Conservation (phyloP, 768 basidiomycete species). For the Leucocoprinus sp. region DNA sequence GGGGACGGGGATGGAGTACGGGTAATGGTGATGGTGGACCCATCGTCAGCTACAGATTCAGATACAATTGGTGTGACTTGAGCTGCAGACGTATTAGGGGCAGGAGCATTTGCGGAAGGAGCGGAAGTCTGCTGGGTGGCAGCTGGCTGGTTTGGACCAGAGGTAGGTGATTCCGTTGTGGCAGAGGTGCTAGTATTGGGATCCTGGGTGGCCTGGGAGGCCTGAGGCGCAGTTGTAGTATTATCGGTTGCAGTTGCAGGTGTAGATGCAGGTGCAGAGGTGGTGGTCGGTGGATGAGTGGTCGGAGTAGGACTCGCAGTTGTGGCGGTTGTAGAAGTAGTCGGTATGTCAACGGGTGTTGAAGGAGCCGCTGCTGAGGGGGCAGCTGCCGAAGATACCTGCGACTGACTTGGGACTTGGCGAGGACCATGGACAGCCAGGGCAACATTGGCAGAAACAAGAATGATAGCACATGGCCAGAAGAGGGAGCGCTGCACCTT, state of each 20-base stretch:
- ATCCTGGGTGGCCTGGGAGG: conserved; percentile 16
- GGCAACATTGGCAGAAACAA: conserved; percentile 15
- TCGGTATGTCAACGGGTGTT: conserved; percentile 10
- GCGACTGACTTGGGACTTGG: neutral
- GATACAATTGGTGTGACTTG: conserved; percentile 3
- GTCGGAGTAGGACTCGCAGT: conserved; percentile 14
- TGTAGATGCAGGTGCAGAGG: conserved; percentile 8
- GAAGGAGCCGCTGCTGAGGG: neutral
- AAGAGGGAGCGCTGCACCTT: conserved; percentile 19
- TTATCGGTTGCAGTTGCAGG: conserved; percentile 7
- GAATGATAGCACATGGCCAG: conserved; percentile 20
- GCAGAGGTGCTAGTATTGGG: conserved; percentile 18
- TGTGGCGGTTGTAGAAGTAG: conserved; percentile 12
- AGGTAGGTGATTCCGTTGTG: no score
- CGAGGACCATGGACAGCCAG: conserved; percentile 14
- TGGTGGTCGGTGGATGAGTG: conserved; percentile 11
- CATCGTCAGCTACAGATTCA: no score
- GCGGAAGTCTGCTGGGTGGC: no score
- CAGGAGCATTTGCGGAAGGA: no score
- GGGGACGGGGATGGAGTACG: conserved; percentile 12
- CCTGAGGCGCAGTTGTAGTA: conserved; percentile 5
- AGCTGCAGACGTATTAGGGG: conserved; percentile 1
- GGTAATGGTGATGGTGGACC: conserved; percentile 19
- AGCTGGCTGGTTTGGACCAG: no score
- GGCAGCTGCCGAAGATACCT: neutral